Percentiles rank a stretch among this genome's conserved stretches.
Conservation (phyloP, 108 stramenopile genomes). For the Fistulifera solaris region DNA sequence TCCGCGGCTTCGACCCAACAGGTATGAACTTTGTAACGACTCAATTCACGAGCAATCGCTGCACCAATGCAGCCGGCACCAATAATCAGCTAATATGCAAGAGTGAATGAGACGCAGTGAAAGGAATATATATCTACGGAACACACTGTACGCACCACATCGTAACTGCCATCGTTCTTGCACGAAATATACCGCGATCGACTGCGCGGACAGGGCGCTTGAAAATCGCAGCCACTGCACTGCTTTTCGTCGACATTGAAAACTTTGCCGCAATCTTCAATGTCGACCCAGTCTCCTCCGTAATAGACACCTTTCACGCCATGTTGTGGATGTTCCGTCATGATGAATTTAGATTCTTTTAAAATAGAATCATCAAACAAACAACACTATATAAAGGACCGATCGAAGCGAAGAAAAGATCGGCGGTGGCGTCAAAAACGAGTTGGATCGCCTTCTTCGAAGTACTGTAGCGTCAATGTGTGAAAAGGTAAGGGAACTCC, state of each 20-base stretch:
- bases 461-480: too few relatives aligned
- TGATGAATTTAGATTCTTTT: too few relatives aligned
- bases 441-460: too few relatives aligned
- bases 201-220: constrained; percentile 42
- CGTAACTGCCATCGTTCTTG: constrained; percentile 1
- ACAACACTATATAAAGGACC: too few relatives aligned
- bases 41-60: constrained; percentile 73
- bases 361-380: too few relatives aligned
- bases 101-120: too few relatives aligned
- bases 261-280: constrained; percentile 57
- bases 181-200: constrained; percentile 26
- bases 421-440: too few relatives aligned
- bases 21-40: constrained; percentile 32
- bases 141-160: not conserved
- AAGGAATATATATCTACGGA: too few relatives aligned
- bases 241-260: constrained; percentile 27
- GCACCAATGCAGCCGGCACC: constrained; percentile 73
- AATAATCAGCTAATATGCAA: constrained; percentile 37
- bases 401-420: too few relatives aligned
- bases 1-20: constrained; percentile 66
- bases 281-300: constrained; percentile 63
- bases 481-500: too few relatives aligned
- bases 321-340: constrained; percentile 15
- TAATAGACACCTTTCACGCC: constrained; percentile 68
- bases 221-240: constrained; percentile 16